phyloP scores from a whole-genome alignment of 148 eudicot species.

The Polygonum maritimum region DNA sequence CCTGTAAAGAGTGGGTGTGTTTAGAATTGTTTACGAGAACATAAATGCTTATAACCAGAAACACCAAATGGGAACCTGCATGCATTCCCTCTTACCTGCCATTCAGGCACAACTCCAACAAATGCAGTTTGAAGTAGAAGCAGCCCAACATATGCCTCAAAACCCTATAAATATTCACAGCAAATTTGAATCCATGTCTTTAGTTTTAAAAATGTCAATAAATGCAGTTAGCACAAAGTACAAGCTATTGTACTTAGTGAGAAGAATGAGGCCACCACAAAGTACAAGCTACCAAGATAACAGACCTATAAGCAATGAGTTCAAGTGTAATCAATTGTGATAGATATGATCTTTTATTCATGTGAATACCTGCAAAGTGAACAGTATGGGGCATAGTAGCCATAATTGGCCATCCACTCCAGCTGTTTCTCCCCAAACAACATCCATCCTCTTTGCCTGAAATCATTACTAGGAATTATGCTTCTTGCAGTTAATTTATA shows the following conservation, averaged over 20 bases:
- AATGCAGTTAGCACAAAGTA: not conserved
- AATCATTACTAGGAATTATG: slow-evolving; percentile 3
- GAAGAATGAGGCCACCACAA: not conserved
- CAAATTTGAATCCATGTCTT: not conserved
- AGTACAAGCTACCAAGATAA: not conserved
- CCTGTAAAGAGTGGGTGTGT: slow-evolving; percentile 18
- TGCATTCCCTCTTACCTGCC: slow-evolving; percentile 30
- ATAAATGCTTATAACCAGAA: not conserved
- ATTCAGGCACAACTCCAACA: slow-evolving; percentile 40
- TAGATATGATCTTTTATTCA: not conserved
- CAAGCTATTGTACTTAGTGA: not conserved
- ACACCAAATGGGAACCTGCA: not conserved
- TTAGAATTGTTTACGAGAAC: not conserved
- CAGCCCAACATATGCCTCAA: slow-evolving; percentile 45
- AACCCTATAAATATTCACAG: slow-evolving; percentile 25
- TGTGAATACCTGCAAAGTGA: slow-evolving; percentile 37
- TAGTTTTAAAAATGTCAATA: not conserved
- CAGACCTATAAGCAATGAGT: not conserved
- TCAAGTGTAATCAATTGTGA: not conserved
- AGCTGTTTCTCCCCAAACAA: slow-evolving; percentile 50
- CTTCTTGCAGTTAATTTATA: not conserved
- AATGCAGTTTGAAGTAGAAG: slow-evolving; percentile 36
- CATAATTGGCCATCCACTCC: slow-evolving; percentile 43
- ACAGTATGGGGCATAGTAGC: slow-evolving; percentile 39
- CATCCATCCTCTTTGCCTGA: slow-evolving; percentile 54